These are phyloP conservation scores for Tetradesmus lagerheimii DNA, from an alignment of 139 green algal species.

Conservation along the genomic window DNA sequence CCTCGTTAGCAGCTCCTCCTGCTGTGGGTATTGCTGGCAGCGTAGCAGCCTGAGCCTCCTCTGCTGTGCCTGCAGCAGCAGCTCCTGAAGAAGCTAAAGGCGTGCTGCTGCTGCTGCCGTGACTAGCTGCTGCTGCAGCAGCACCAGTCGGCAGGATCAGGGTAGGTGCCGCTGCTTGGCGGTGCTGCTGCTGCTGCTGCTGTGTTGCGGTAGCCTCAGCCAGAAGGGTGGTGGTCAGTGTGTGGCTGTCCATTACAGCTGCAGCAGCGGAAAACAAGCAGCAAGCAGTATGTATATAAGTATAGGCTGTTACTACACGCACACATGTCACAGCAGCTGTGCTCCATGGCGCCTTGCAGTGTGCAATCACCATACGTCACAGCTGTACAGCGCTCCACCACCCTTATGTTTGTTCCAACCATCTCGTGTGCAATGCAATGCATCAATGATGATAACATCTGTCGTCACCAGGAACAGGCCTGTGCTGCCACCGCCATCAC, in stretches of 20 bases:
- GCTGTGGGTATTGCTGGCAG: neutral
- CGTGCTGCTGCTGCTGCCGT: constrained; percentile 9
- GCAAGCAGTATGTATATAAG: neutral
- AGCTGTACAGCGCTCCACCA: too few species aligned
- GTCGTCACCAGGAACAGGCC: too few species aligned
- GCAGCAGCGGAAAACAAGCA: neutral
- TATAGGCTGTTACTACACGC: neutral
- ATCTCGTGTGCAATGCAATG: too few species aligned
- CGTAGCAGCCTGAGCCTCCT: neutral
- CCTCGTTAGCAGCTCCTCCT: neutral
- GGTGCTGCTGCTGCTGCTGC: neutral
- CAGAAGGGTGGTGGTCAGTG: neutral
- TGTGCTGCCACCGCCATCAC: too few species aligned
- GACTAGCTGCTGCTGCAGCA: neutral
- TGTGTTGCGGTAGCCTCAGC: constrained; percentile 9
- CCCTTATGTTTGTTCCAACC: too few species aligned
- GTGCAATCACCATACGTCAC: too few species aligned
- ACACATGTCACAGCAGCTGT: too few species aligned
- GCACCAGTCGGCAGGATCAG: neutral
- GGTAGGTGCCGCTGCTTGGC: neutral
- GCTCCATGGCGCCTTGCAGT: too few species aligned
- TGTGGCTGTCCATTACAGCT: constrained; percentile 41
- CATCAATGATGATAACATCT: too few species aligned
- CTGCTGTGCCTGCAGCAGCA: neutral
- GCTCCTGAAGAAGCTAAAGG: neutral